Percentiles rank a stretch among this genome's conserved stretches.
phyloP scores from a whole-genome alignment of 768 basidiomycete species.

The Lactarius indigo region DNA sequence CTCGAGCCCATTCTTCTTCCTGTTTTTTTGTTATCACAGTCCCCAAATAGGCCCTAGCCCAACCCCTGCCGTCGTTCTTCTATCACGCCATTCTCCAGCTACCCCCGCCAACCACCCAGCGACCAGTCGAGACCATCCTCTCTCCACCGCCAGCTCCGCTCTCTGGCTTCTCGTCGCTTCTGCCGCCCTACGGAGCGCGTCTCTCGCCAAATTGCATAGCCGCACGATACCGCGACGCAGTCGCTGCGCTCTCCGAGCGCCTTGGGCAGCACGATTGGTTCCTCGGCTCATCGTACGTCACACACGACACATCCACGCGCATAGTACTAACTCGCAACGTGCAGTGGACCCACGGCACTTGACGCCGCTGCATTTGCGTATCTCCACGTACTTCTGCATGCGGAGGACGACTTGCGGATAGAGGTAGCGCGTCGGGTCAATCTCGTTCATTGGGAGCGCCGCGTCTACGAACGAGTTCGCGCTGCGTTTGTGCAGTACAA shows the following conservation, averaged over 20 bases:
- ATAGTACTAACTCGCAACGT: neutral
- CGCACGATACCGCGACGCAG: slow-evolving; percentile 65
- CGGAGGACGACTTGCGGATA: slow-evolving; percentile 45
- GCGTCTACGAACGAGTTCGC: slow-evolving; percentile 57
- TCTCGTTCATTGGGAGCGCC: slow-evolving; percentile 76
- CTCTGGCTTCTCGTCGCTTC: slow-evolving; percentile 60
- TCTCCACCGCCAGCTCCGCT: slow-evolving; percentile 66
- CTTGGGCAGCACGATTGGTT: slow-evolving; percentile 80
- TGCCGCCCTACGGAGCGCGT: slow-evolving; percentile 59
- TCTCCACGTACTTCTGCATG: slow-evolving; percentile 59
- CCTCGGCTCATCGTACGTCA: slow-evolving; percentile 62
- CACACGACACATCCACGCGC: neutral
- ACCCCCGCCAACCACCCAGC: slow-evolving; percentile 33
- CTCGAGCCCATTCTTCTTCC: neutral
- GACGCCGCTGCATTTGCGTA: slow-evolving; percentile 85
- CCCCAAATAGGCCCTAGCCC: slow-evolving; percentile 43
- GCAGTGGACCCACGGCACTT: slow-evolving; percentile 70
- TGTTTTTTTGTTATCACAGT: slow-evolving; percentile 16
- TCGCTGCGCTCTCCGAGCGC: slow-evolving; percentile 68
- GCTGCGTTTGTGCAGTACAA: slow-evolving; percentile 38
- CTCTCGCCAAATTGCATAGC: slow-evolving; percentile 49
- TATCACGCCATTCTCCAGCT: slow-evolving; percentile 39
- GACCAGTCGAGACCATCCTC: slow-evolving; percentile 47
- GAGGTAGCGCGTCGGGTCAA: slow-evolving; percentile 71
- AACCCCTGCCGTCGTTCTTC: slow-evolving; percentile 44